Evolutionary conservation across 208 protist species (phyloP).

Genomic region (Wallacemonas sp.): DNA sequence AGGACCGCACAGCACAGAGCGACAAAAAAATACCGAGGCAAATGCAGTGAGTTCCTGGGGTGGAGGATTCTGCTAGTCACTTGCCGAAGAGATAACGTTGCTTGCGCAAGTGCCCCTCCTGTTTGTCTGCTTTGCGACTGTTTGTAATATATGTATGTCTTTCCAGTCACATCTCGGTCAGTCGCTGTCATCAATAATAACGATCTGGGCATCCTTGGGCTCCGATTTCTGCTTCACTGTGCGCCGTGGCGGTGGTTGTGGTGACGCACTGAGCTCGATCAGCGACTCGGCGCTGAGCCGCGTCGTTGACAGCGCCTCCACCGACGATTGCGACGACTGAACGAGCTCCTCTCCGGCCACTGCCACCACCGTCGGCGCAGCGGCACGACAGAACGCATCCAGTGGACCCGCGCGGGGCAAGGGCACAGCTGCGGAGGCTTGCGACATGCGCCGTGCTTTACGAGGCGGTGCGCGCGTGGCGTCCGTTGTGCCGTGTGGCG

Average conservation of each 20-base stretch:
- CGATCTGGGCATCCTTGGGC: background rate
- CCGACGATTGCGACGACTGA: background rate
- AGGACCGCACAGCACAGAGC: too few species aligned
- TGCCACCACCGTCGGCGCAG: background rate
- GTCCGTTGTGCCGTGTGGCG: background rate
- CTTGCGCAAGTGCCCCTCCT: too few species aligned
- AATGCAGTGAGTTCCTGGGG: too few species aligned
- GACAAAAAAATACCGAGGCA: too few species aligned
- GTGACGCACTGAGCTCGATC: background rate
- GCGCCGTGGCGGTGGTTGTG: background rate
- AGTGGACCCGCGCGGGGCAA: background rate
- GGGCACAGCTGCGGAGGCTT: too few species aligned
- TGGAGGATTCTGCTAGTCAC: too few species aligned
- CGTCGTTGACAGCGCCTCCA: background rate
- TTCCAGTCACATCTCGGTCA: too few species aligned
- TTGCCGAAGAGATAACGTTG: too few species aligned
- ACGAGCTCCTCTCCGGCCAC: background rate
- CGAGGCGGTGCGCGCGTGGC: background rate
- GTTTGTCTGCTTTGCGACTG: too few species aligned
- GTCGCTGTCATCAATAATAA: conserved; percentile 8
- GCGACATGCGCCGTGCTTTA: too few species aligned
- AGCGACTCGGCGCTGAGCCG: background rate
- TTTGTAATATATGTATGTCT: too few species aligned
- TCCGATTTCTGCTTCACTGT: too few species aligned
- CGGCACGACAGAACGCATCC: background rate